Base-by-base conservation (phyloP, 2,329 filamentous ascomycete species). In the Thielaviopsis punctulata region DNA sequence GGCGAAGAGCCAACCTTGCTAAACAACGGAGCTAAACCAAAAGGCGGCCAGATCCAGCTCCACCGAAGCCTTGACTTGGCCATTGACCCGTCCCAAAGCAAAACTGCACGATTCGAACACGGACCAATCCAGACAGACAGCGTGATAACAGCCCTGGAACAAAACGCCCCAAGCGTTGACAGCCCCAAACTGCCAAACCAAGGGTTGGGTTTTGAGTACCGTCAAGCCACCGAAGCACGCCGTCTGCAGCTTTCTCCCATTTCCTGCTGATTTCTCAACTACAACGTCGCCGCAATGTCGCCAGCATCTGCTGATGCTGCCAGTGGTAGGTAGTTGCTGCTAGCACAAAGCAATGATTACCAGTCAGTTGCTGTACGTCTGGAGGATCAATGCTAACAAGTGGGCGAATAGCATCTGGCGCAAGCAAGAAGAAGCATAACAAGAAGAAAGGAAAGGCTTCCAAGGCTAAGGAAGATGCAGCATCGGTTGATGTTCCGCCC, bases 381-480 rank as follows among this genome's bases (percentile, higher is more conserved):
- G 27, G n/a, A 41, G n/a, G 19, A n/a, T n/a, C 9, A 8, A 2
- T 41, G 36, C 60, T 62, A 45, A 63, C 56, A 48, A 48, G 47
- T 21, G 19, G 22, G 36, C 21, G 41, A 43, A 27, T 46, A 51
- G 51, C 51, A 36, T 53, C 56, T 53, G 51, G 52, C 58, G 54
- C 61, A 69, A 68, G 66, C 59, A 75, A 73, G 65, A 78, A 76
- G 66, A 78, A 75, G 67, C 73, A 70, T 62, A 73, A 70, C 60
- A 77, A 73, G 59, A 79, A 77, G 65, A 79, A 76, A 68, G 77
- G 74, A 69, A 75, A 71, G 58, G 67, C 68, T 45, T 66, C 65
- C 61, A 75, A 73, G 62, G 62, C 65, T 53, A 73, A 72, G 59
- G 66, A 68, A 27, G 48, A 49, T 25, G 25, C 45, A n/a, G 13